Percentiles rank a stretch among this genome's conserved stretches.
Evolutionary conservation across 495 filamentous ascomycete species (phyloP).

Genomic region (Podospora conica): DNA sequence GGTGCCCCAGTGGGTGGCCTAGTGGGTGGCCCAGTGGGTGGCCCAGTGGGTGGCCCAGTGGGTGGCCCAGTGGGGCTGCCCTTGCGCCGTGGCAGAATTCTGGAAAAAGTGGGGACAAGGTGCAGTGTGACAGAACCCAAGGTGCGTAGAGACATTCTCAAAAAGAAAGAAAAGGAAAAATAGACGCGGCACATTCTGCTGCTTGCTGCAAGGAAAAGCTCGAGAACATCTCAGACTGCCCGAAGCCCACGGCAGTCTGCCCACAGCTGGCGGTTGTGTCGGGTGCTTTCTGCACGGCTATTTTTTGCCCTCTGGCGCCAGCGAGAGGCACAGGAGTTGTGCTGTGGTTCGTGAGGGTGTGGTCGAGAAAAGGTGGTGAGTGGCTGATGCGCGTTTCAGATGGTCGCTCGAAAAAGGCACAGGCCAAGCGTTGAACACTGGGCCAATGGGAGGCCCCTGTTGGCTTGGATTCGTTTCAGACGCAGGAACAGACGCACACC

Average conservation of each 20-base stretch:
- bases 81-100: too few species aligned
- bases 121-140: too few species aligned
- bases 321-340: not conserved
- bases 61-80: too few species aligned
- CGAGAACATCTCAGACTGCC: not conserved
- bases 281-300: not conserved
- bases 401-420: slow-evolving; percentile 21
- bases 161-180: too few species aligned
- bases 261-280: not conserved
- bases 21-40: too few species aligned
- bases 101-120: too few species aligned
- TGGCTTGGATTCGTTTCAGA: slow-evolving; percentile 27
- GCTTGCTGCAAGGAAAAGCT: not conserved
- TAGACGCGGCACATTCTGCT: not conserved
- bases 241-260: not conserved
- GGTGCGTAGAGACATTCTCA: too few species aligned
- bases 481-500: slow-evolving; percentile 21
- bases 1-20: too few species aligned
- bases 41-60: too few species aligned
- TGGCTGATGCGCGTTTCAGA: slow-evolving; percentile 11
- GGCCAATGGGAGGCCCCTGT: slow-evolving; percentile 15
- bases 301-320: not conserved
- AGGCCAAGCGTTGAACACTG: slow-evolving; percentile 11
- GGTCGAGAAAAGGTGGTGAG: not conserved
- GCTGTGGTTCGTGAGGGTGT: not conserved